A percentile compares a stretch with the other conserved stretches of the same genome.
These are phyloP conservation scores for Pleurozium schreberi DNA, from an alignment of 225 moss, liverwort and hornwort species.

Conservation along the genomic window DNA sequence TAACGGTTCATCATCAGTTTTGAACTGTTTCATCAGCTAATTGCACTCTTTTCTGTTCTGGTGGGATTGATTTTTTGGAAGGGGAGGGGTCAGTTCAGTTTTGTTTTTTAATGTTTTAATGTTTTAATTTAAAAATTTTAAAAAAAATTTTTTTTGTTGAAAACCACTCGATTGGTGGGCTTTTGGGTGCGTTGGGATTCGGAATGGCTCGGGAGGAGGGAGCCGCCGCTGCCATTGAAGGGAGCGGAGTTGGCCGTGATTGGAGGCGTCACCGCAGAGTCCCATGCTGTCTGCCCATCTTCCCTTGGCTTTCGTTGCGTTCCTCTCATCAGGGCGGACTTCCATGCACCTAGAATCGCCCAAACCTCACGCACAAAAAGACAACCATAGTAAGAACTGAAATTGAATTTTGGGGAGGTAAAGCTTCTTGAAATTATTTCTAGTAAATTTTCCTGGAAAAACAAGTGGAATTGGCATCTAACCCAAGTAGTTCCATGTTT, in stretches of 20 bases:
- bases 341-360: background rate
- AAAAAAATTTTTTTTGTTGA: background rate
- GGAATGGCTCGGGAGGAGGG: background rate
- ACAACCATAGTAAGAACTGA: no score
- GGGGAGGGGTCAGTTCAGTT: background rate
- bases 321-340: background rate
- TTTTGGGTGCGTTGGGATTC: background rate
- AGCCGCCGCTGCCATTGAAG: constrained; percentile 4
- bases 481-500: no score
- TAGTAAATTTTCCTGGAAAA: no score
- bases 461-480: no score
- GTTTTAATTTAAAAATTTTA: no score
- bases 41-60: background rate
- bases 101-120: background rate
- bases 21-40: background rate
- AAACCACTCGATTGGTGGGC: background rate
- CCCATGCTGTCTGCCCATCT: constrained; percentile 13
- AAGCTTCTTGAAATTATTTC: no score
- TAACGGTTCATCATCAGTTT: background rate
- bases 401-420: no score
- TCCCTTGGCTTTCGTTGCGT: background rate
- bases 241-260: background rate
- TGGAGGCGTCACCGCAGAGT: background rate
- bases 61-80: background rate
- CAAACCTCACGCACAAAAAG: background rate